Evolutionary conservation across 768 basidiomycete species (phyloP), one percentile per base, ranked within the genome.

Genomic region (Tremella fuciformis): DNA sequence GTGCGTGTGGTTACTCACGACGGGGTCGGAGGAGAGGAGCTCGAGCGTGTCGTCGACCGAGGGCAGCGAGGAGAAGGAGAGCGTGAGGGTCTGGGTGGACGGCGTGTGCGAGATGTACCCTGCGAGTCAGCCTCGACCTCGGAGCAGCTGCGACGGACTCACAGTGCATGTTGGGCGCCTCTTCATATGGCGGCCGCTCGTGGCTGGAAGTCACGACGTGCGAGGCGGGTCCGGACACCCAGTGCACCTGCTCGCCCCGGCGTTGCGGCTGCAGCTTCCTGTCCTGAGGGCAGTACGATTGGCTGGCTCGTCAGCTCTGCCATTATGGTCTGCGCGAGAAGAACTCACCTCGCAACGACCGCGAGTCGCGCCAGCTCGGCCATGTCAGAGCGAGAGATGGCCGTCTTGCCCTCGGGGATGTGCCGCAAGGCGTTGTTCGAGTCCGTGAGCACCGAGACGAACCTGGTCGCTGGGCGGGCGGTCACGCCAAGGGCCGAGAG

Each of bases 21-120:
- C 15, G 8, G 63, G 60, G 3, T 50, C 47, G 3, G 66, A 63
- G 15, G 60, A 48, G 11, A 74, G 64, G 13, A 71, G 57, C 18
- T 69, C 67, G n/a, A 71, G 57, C 0, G 66, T 38, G 44, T 63
- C 64, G 37, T 74, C 70, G 6, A 55, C 55, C 21, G 49, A 42
- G n/a, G 56, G 40, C 2, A 74, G 49, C 9, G 72, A 74, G 1
- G 70, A 69, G 41, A 74, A 53, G 13, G 67, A 63, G 19, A 74
- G 59, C 0, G 70, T 74, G 34, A 74, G 61, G 19, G 70, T 69
- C 16, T 67, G 59, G 22, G 69, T 66, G 13, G 69, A 62, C 15
- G 71, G 69, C 8, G 63, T 69, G 53, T 74, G 69, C 1, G 69
- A 63, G 38, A 74, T 74, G 61, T 68, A 69, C 71, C 71, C 70